Percentiles rank a stretch among this genome's conserved stretches.
phyloP scores from a whole-genome alignment of 225 moss, liverwort and hornwort species.

The Polytrichum formosum region DNA sequence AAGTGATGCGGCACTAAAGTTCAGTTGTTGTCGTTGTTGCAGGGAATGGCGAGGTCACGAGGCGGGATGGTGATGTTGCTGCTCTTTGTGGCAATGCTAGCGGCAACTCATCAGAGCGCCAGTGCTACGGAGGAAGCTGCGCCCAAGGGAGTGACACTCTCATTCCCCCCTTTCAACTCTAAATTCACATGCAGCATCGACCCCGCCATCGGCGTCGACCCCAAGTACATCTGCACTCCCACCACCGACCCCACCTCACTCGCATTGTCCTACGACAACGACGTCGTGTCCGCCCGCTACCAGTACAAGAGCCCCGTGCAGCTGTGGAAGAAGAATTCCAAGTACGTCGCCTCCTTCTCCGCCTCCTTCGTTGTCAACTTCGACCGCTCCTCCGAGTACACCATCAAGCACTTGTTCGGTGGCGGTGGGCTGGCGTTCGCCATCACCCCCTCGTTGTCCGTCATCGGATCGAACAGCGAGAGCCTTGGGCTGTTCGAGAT shows the following conservation, averaged over 20 bases:
- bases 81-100: conserved; percentile 1
- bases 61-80: not conserved
- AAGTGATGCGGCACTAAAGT: too few relatives aligned
- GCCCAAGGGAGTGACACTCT: conserved; percentile 32
- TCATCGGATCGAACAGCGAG: conserved; percentile 25
- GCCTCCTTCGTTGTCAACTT: conserved; percentile 42
- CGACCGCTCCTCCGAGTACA: conserved; percentile 31
- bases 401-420: conserved; percentile 35
- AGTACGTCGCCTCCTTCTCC: conserved; percentile 38
- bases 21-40: not conserved
- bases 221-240: conserved; percentile 30
- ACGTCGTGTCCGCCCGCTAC: conserved; percentile 29
- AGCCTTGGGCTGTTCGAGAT: conserved; percentile 52
- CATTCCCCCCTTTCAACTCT: conserved; percentile 38
- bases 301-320: conserved; percentile 36
- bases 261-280: conserved; percentile 19
- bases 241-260: conserved; percentile 13
- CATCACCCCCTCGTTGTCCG: conserved; percentile 25
- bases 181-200: conserved; percentile 40
- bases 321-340: conserved; percentile 39
- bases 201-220: conserved; percentile 8
- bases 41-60: conserved; percentile 11
- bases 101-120: conserved; percentile 1
- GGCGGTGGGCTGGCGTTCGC: conserved; percentile 44
- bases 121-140: conserved; percentile 4